Base-by-base conservation (phyloP, 75 land plant species). In the Isoetes taiwanensis region DNA sequence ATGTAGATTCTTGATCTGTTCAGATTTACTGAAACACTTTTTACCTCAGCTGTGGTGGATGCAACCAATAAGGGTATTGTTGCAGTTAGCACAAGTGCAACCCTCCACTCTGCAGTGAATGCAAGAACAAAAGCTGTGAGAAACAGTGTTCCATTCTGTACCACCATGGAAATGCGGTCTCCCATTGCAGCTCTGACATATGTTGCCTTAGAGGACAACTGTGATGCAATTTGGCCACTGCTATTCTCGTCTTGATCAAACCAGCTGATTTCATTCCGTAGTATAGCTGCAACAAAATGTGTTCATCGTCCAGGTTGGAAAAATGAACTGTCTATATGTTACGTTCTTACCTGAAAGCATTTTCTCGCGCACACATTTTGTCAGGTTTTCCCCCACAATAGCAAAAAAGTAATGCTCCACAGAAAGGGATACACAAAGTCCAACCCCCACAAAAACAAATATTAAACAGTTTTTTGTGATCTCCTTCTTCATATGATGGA, bases 321-420 rank as follows among this genome's bases (percentile, higher is more conserved):
- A n/a, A n/a, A n/a, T n/a, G n/a, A n/a, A n/a, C n/a, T n/a, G n/a
- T n/a, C n/a, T n/a, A n/a, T n/a, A n/a, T n/a, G n/a, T n/a, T n/a
- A n/a, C 19, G 59, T 31, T 35, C 43, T 31, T 67, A 94, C 99
- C 83, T 63, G 79, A 65, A 61, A 94, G 85, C 90, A 94, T 94
- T 80, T 84, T 75, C 39, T 82, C 79, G 43, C 99, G 65, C 6
- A 94, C 81, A 32, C 96, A 76, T 16, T 86, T 82, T 14, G 89
- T 85, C 55, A 94, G 81, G 46, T 84, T 85, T 62, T 94, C 99
- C 1, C 99, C 99, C 78, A 82, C 78, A 30, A 94, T 73, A 26
- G 84, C 87, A 41, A 94, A 89, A 71, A 79, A 89, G 63, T 82
- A 84, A 64, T 89, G 90, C 69, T 88, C 90, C 23, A 82, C 86